Evolutionary conservation across 257 asterid species (phyloP), one percentile per base, ranked within the genome.

Genomic region (Eucommia ulmoides): DNA sequence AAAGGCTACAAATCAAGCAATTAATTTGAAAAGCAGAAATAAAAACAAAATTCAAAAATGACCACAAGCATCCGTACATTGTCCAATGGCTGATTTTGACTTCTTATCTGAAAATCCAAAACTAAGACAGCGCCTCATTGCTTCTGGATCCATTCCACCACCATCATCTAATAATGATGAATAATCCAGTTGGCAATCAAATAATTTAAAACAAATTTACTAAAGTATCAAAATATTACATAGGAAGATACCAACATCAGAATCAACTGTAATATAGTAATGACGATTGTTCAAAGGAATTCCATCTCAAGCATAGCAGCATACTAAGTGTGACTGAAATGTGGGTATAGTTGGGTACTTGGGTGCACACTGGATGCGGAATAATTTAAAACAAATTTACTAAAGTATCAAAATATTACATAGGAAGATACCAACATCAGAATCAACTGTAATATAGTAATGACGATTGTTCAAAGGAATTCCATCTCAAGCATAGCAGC

Each of bases 81-180:
- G 78, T 65, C 97, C 97, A 57, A 87, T 83, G 33, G 97, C 69
- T 52, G 65, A 59, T 63, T 76, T 61, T 19, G 93, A 67, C 54
- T 83, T 73, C 75, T 84, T 87, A 63, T 87, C 84, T 20, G 97
- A 87, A 75, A 87, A 87, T 41, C 97, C 94, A 62, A 87, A 87
- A 71, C 97, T 83, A 61, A 87, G 65, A 70, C 94, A 87, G 49
- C 78, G 65, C 20, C 91, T 83, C 81, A 87, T 81, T 51, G 91
- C 94, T 59, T 65, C 83, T 16, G 80, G 87, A 53, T 75, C 76
- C 97, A 87, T 87, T 70, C 94, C 97, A 62, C 94, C 95, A 52
- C 97, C 95, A 68, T 88, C 76, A 70, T 88, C 97, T 88, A 64
- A 33, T 21, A n/a, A n/a, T 20, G 58, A 48, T 52, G 65, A 51